Evolutionary conservation across 306 rosid genomes (phyloP), one percentile per base, ranked within the genome.

Genomic region (Astragalus glycyphyllos): DNA sequence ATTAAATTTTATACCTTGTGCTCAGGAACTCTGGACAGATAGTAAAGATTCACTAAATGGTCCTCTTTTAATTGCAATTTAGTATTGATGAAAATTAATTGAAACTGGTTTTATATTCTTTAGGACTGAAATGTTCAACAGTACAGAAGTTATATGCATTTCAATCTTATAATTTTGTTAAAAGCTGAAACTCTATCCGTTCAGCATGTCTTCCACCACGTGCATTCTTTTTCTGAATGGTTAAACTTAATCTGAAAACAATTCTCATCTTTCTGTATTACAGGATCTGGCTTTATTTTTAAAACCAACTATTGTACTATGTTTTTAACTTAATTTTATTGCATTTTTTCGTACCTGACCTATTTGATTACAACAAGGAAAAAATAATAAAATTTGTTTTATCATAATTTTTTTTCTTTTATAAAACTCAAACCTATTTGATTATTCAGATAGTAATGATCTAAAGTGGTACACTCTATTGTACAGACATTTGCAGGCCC

Each of bases 141-240:
- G 46, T 34, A 6, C 45, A 2, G 5, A 20, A 6, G 20, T 32
- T 32, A 32, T 58, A 35, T 47, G 37, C 41, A 59, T 13, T 59
- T 13, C 46, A 59, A 14, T 32, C 41, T 31, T 57, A 57, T 31
- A n/a, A 16, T 2, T 57, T 5, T 32, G 44, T 57, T n/a, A 37
- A 12, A 31, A 57, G 20, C 11, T 57, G 63, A 16, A 57, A 57
- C 8, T 14, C 63, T 20, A 57, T 32, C 42, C 2, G 8, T 59
- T 59, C 29, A 34, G 65, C 65, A 8, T 35, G 65, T 59, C 31
- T 14, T 15, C 32, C 14, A 58, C 65, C 65, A 35, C n/a, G 11
- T 58, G 13, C 47, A 58, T 14, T 34, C 62, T 32, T 58, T 58
- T 9, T 0, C 26, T 32, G 44, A 58, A 34, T 34, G 44, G 65